These are phyloP conservation scores for Cryptococcus maquisensis DNA, from an alignment of 1,284 basidiomycete species.

Conservation along the genomic window DNA sequence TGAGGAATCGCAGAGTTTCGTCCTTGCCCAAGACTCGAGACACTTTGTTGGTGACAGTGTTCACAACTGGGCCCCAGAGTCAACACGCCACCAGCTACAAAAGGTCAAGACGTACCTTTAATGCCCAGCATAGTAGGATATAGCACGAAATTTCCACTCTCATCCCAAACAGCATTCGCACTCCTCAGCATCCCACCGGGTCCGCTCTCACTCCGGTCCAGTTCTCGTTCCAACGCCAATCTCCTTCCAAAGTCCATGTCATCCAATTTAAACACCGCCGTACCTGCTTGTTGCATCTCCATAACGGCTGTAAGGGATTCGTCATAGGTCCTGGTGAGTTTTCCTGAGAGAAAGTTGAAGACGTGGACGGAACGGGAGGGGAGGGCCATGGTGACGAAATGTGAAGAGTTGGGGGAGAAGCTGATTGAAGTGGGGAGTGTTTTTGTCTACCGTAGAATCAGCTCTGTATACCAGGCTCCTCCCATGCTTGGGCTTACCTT, in stretches of 20 bases:
- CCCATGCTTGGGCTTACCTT: constrained; percentile 59
- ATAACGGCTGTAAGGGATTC: constrained; percentile 87
- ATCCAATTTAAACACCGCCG: constrained; percentile 83
- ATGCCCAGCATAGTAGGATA: constrained; percentile 93
- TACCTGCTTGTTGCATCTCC: constrained; percentile 95
- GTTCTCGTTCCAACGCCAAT: constrained; percentile 83
- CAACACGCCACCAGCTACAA: neutral
- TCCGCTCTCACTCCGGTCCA: constrained; percentile 56
- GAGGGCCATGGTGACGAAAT: constrained; percentile 87
- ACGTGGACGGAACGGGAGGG: constrained; percentile 89
- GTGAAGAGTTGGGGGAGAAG: constrained; percentile 78
- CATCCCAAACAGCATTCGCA: constrained; percentile 91
- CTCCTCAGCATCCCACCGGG: constrained; percentile 53
- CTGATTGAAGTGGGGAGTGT: constrained; percentile 85
- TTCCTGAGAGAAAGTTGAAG: constrained; percentile 86
- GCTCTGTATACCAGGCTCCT: neutral
- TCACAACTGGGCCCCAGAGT: constrained; percentile 64
- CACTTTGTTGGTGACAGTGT: constrained; percentile 91
- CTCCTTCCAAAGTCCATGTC: constrained; percentile 99
- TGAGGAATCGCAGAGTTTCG: constrained; percentile 85
- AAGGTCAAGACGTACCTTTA: constrained; percentile 64
- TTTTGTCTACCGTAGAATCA: constrained; percentile 61
- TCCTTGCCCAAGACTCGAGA: constrained; percentile 86
- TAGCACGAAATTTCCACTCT: constrained; percentile 87
- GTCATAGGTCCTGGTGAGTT: constrained; percentile 88